Evolutionary conservation across 306 rosid genomes (phyloP).

Genomic region (Castanopsis chinensis): DNA sequence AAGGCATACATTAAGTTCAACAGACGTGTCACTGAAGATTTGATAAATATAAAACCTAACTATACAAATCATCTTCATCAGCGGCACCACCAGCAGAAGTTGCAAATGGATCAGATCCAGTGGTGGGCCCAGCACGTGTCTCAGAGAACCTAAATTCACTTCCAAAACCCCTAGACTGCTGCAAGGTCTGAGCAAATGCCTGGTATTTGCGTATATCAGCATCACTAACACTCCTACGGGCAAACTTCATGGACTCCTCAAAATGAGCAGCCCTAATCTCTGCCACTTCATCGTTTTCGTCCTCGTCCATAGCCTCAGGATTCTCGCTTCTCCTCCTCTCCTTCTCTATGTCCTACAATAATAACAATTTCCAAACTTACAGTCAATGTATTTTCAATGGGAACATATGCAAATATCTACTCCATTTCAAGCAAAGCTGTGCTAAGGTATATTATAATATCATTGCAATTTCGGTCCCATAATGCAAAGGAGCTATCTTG

Average conservation of each 20-base stretch:
- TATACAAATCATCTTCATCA: slow-evolving; percentile 47
- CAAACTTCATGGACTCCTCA: slow-evolving; percentile 61
- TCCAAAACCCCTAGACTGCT: slow-evolving; percentile 57
- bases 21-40: not conserved
- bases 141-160: slow-evolving; percentile 54
- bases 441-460: not conserved
- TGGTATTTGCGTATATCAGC: slow-evolving; percentile 61
- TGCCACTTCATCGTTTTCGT: slow-evolving; percentile 38
- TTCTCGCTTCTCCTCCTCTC: slow-evolving; percentile 46
- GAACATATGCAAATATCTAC: not conserved
- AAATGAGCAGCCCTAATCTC: slow-evolving; percentile 59
- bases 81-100: slow-evolving; percentile 24
- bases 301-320: slow-evolving; percentile 62
- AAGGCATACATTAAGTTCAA: not conserved
- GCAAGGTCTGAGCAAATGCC: slow-evolving; percentile 60
- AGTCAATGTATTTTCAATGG: not conserved
- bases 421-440: not conserved
- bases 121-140: slow-evolving; percentile 11
- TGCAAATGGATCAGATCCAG: slow-evolving; percentile 44
- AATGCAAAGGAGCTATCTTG: not conserved
- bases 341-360: slow-evolving; percentile 48
- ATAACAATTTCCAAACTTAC: not conserved
- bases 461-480: not conserved
- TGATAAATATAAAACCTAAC: slow-evolving; percentile 18
- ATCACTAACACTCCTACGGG: slow-evolving; percentile 57